phyloP scores from a whole-genome alignment of 306 rosid species.

The Echinosophora koreensis region DNA sequence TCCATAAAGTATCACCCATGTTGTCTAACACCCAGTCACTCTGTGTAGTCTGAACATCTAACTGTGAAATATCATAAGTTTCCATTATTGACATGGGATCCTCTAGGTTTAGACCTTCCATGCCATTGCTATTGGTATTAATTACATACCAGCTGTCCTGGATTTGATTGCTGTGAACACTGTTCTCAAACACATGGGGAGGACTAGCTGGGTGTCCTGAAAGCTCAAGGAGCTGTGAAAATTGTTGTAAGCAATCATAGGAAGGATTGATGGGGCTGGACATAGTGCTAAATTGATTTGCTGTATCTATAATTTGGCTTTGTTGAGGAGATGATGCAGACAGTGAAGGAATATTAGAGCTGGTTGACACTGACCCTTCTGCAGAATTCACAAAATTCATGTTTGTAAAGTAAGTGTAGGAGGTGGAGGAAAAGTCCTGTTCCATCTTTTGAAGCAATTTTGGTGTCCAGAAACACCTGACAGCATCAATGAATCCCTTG shows the following conservation, averaged over 20 bases:
- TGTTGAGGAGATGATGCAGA: conserved; percentile 47
- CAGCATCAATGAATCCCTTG: conserved; percentile 76
- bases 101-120: conserved; percentile 57
- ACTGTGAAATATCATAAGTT: conserved; percentile 55
- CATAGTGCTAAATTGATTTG: conserved; percentile 39
- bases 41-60: conserved; percentile 62
- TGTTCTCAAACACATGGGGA: conserved; percentile 50
- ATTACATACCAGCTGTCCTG: conserved; percentile 40
- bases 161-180: conserved; percentile 40
- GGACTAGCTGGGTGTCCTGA: conserved; percentile 44
- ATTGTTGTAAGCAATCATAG: conserved; percentile 50
- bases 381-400: conserved; percentile 49
- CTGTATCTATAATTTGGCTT: conserved; percentile 41
- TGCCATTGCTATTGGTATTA: conserved; percentile 49
- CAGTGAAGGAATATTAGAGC: conserved; percentile 46
- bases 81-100: conserved; percentile 45
- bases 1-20: conserved; percentile 71
- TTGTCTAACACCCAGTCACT: conserved; percentile 63
- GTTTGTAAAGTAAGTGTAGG: conserved; percentile 50
- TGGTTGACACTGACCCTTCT: conserved; percentile 43
- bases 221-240: conserved; percentile 53
- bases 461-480: conserved; percentile 86
- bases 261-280: conserved; percentile 46
- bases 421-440: conserved; percentile 57
- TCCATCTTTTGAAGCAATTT: conserved; percentile 74